Base-by-base conservation (phyloP, 106 monocot species). In the Dioscorea alata region DNA sequence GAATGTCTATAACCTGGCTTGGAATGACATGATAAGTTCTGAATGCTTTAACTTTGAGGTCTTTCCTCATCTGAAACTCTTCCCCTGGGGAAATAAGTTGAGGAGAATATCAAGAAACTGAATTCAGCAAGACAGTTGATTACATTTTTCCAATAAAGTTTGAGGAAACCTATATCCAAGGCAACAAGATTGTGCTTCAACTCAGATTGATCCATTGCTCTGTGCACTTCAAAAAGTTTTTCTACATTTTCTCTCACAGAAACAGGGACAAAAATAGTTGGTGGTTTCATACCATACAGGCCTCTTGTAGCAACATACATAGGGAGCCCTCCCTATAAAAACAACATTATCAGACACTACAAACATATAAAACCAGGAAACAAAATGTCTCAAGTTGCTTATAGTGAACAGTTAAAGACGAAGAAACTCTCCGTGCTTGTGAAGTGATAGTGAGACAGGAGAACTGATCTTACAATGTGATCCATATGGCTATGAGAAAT, bases 401-500 rank as follows among this genome's bases (percentile, higher is more conserved):
- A 42, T 28, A 28, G 28, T 28, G 28, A 28, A 28, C 28, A 1
- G 28, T 28, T 28, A 28, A 28, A 28, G 28, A 28, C 28, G 3
- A 28, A 28, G 42, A 42, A 42, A 10, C 42, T 42, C 42, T 42
- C 0, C 6, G 6, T 8, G 10, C 42, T 0, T 42, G 42, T 42
- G 42, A 42, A 42, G 42, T 42, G 42, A 42, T 42, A 10, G 10
- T 42, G 10, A 10, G 9, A 42, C 42, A 6, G 42, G 10, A 6
- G 42, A 42, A 42, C 10, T n/a, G 50, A 5, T 6, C 80, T 86
- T 86, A 95, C 94, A 68, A 97, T 97, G 67, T 97, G 97, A 50
- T 97, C 97, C 85, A 97, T 82, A 79, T 97, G 97, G 56, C 83
- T 89, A 60, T 97, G 97, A 48, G 92, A 89, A 63, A 97, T 90